Evolutionary conservation across 169 alveolate species (phyloP).

Genomic region (Cystoisospora suis): DNA sequence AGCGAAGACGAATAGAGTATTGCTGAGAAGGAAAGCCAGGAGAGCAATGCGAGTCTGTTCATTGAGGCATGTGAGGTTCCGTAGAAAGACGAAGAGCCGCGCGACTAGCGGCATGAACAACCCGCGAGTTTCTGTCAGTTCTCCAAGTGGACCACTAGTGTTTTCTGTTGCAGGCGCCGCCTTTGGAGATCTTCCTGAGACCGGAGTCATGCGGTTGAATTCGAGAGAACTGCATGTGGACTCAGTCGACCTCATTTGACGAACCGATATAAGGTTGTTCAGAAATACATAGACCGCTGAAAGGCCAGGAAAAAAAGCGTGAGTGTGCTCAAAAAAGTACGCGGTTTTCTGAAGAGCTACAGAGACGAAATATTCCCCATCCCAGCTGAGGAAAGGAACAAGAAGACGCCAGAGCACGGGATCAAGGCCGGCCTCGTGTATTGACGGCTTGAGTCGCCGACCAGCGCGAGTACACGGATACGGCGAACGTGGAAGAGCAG

Average conservation of each 20-base stretch:
- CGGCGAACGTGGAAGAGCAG: too few species aligned
- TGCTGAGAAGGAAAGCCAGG: constrained; percentile 10
- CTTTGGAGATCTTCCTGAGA: too few species aligned
- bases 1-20: constrained; percentile 11
- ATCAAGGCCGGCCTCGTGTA: background rate
- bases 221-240: background rate
- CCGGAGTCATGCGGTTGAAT: too few species aligned
- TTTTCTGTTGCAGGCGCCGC: background rate
- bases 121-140: too few species aligned
- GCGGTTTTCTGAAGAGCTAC: background rate
- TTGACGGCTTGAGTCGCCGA: too few species aligned
- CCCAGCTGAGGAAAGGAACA: constrained; percentile 35
- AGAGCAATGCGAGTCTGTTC: background rate
- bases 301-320: constrained; percentile 46
- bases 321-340: constrained; percentile 31
- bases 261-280: background rate
- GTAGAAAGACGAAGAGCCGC: background rate
- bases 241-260: background rate
- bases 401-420: background rate
- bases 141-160: too few species aligned
- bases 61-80: background rate
- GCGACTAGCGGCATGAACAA: too few species aligned
- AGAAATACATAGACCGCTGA: background rate
- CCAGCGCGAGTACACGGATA: too few species aligned
- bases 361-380: constrained; percentile 35